Base-by-base conservation (phyloP, 208 protist species). In the Kentomonas sorsogonicus region DNA sequence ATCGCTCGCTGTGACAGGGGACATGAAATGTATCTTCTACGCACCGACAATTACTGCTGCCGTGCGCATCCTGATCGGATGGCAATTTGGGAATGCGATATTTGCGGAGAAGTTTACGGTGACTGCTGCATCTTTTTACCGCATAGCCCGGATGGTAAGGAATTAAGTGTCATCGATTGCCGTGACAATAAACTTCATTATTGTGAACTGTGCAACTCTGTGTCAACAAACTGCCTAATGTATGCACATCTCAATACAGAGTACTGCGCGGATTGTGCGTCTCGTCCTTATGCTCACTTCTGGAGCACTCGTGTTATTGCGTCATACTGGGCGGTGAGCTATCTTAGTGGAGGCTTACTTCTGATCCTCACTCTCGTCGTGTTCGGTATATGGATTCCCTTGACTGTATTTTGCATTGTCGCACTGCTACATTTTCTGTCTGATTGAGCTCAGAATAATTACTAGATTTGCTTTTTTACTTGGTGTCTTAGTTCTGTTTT, bases 61-160 rank as follows among this genome's bases (percentile, higher is more conserved):
- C 68, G 57, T 20, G 72, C 80, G 38, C 87, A 94, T 63, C 45
- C 59, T 15, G 36, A 58, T 16, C 55, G 83, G 51, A 39, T 55
- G 31, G 87, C 77, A 3, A 68, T 94, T 45, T 94, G 87, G 87
- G 80, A 89, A 50, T 94, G 87, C 46, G 25, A 33, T 7, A 71
- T 88, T 45, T 94, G 87, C 54, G 83, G 86, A 66, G 62, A 72
- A 13, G 69, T 85, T 45, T 94, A 90, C 51, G 83, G 87, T 5
- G 66, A 45, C 38, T 89, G 80, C 59, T 94, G 87, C 33, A 70
- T 65, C 57, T 74, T 57, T 36, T 60, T 73, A 38, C 86, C 86
- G 9, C 56, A 69, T 15, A 33, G 57, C 3, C 38, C 44, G 22
- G 48, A 64, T n/a, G 80, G 74, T 25, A 52, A 68, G 44, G 48